Conservation (phyloP, 805 yeast species). For the Sugiyamaella mastotermitis region DNA sequence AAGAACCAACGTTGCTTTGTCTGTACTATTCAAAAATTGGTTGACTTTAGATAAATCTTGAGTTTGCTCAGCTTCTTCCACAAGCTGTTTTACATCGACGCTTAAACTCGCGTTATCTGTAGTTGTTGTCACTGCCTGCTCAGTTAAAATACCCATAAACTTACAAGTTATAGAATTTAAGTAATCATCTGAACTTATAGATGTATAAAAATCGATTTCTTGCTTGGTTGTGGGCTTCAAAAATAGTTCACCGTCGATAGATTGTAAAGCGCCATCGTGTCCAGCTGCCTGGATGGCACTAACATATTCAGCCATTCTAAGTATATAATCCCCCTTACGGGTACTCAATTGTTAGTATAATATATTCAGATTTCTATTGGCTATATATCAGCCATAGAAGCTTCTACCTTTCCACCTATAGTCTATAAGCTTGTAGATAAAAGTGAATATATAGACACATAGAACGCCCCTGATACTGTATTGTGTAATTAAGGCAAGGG, state of each 20-base stretch:
- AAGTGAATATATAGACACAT: too few relatives aligned
- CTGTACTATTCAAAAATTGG: constrained; percentile 2
- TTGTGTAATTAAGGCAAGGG: too few relatives aligned
- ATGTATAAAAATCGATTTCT: constrained; percentile 72
- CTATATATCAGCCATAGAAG: too few relatives aligned
- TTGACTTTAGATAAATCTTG: constrained; percentile 12
- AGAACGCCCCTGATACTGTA: too few relatives aligned
- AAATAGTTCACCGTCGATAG: constrained; percentile 59
- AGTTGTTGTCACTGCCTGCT: constrained; percentile 17
- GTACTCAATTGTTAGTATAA: constrained; percentile 1
- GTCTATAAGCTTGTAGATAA: too few relatives aligned
- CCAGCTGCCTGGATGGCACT: constrained; percentile 79
- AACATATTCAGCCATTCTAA: background rate
- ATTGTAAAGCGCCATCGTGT: constrained; percentile 71
- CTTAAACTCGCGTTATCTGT: background rate
- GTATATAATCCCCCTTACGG: background rate
- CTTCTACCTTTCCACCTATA: too few relatives aligned
- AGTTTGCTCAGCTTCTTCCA: constrained; percentile 15
- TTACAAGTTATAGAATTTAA: constrained; percentile 42
- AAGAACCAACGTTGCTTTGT: constrained; percentile 46
- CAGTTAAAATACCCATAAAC: constrained; percentile 53
- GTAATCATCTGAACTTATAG: constrained; percentile 20
- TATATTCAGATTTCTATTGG: too few relatives aligned
- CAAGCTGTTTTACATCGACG: constrained; percentile 1
- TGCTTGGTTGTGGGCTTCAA: constrained; percentile 59